Percentiles rank a stretch among this genome's conserved stretches.
phyloP scores from a whole-genome alignment of 2,329 filamentous ascomycete species.

The Massarina eburnea region DNA sequence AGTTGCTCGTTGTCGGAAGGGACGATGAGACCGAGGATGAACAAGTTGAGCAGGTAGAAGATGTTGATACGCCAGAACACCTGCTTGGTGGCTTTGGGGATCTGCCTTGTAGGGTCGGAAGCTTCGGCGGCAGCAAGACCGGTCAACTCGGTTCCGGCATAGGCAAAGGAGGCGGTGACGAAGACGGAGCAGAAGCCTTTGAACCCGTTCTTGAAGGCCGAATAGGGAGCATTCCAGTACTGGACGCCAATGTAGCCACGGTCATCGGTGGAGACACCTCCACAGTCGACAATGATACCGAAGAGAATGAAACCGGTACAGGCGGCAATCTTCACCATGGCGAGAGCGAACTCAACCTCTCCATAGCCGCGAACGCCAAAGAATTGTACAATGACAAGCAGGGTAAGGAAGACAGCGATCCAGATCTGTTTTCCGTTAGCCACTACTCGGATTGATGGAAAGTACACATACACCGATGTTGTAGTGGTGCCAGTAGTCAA shows the following conservation, averaged over 20 bases:
- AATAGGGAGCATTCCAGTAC: slow-evolving; percentile 60
- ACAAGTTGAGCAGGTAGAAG: slow-evolving; percentile 46
- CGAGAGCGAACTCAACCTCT: slow-evolving; percentile 59
- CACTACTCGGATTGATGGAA: slow-evolving; percentile 3
- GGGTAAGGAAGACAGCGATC: slow-evolving; percentile 34
- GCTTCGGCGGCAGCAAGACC: slow-evolving; percentile 61
- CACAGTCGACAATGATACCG: slow-evolving; percentile 61
- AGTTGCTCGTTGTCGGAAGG: slow-evolving; percentile 33
- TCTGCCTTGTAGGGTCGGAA: slow-evolving; percentile 51
- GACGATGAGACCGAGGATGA: slow-evolving; percentile 45
- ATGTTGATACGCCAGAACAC: slow-evolving; percentile 48
- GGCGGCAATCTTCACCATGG: slow-evolving; percentile 60
- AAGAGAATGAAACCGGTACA: slow-evolving; percentile 66
- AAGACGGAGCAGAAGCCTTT: slow-evolving; percentile 65
- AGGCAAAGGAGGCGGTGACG: slow-evolving; percentile 63
- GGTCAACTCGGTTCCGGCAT: slow-evolving; percentile 62
- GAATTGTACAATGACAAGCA: slow-evolving; percentile 30
- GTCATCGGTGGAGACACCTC: slow-evolving; percentile 58
- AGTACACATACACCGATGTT: slow-evolving; percentile 15
- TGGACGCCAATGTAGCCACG: slow-evolving; percentile 60
- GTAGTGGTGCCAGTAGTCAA: slow-evolving; percentile 31
- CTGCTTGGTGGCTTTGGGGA: slow-evolving; percentile 46
- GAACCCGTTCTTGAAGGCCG: slow-evolving; percentile 58
- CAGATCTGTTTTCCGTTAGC: slow-evolving; percentile 20
- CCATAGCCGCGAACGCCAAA: slow-evolving; percentile 40